Base-by-base conservation (phyloP, 2,329 filamentous ascomycete species). In the Pseudogymnoascus pannorum region DNA sequence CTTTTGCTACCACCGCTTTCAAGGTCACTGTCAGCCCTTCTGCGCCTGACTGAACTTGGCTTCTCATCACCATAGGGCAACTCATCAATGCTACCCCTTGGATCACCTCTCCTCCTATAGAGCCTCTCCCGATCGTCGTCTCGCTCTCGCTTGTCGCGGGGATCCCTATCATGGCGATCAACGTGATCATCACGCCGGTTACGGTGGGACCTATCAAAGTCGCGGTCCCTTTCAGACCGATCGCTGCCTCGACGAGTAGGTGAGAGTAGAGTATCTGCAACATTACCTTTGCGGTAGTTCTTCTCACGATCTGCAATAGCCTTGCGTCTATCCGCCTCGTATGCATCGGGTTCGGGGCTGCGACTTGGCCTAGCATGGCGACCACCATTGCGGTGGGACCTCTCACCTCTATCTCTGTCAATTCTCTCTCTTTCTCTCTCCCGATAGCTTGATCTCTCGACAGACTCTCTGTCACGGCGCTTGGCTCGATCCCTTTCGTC, bases 291-390 rank as follows among this genome's bases (percentile, higher is more conserved):
- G 73, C 91, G 87, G 76, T 96, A 95, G 69, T 95, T 92, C 66
- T 92, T 88, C 76, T 97, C 95, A 57, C 95, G 88, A 72, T 96
- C 92, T 62, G 92, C 92, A 71, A 94, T 92, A 44, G 93, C 93
- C 74, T 93, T 94, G 70, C 92, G 88, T 66, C 94, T 87, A 72
- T 99, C 94, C 63, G 92, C 94, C 75, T 97, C 94, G 74, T 99
- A 99, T 18, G 91, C 85, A 76, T 99, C 92, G 62, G 85, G 84
- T 74, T 97, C 94, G n/a, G 92, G 92, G 68, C 88, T 92, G 69
- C 92, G 91, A 72, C 90, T 95, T 68, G 85, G 84, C 68, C 90
- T 80, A 67, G 76, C 75, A 70, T 79, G 75, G 69, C 83, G 82
- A 67, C 76, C 79, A 68, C 78, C 77, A 70, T 78, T 77, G 66